Conservation (phyloP, 768 basidiomycete genomes). For the Xerocomellus dryophilus region DNA sequence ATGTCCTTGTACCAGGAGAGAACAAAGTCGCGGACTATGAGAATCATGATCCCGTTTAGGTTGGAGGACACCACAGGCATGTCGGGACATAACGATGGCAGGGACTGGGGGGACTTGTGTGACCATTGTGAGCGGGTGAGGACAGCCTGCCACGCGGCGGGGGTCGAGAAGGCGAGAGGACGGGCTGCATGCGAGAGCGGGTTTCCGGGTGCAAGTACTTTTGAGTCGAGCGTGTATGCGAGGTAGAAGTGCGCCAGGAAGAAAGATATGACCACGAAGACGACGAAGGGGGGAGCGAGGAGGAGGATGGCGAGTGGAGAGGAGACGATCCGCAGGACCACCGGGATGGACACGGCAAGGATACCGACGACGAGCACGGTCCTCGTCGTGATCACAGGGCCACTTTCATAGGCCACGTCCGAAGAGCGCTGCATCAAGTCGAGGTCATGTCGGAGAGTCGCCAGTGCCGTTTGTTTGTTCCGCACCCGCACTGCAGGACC, state of each 20-base stretch:
- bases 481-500: not conserved
- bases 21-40: slow-evolving; percentile 85
- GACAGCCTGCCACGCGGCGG: slow-evolving; percentile 92
- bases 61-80: slow-evolving; percentile 65
- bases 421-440: slow-evolving; percentile 17
- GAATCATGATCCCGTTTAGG: slow-evolving; percentile 75
- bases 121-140: slow-evolving; percentile 90
- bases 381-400: slow-evolving; percentile 43
- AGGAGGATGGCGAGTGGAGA: slow-evolving; percentile 66
- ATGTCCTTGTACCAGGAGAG: slow-evolving; percentile 84
- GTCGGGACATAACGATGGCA: slow-evolving; percentile 63
- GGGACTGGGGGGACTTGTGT: slow-evolving; percentile 61
- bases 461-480: too few species aligned
- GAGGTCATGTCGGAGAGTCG: not conserved
- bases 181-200: slow-evolving; percentile 57
- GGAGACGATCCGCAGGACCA: slow-evolving; percentile 52
- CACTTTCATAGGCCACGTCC: slow-evolving; percentile 27
- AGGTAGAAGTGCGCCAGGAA: slow-evolving; percentile 53
- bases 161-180: slow-evolving; percentile 83
- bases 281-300: slow-evolving; percentile 56
- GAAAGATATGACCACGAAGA: slow-evolving; percentile 48
- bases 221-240: slow-evolving; percentile 57
- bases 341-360: slow-evolving; percentile 56
- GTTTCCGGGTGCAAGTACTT: slow-evolving; percentile 29
- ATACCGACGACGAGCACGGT: slow-evolving; percentile 56